phyloP scores from a whole-genome alignment of 306 rosid genomes.

The Begonia loranthoides region DNA sequence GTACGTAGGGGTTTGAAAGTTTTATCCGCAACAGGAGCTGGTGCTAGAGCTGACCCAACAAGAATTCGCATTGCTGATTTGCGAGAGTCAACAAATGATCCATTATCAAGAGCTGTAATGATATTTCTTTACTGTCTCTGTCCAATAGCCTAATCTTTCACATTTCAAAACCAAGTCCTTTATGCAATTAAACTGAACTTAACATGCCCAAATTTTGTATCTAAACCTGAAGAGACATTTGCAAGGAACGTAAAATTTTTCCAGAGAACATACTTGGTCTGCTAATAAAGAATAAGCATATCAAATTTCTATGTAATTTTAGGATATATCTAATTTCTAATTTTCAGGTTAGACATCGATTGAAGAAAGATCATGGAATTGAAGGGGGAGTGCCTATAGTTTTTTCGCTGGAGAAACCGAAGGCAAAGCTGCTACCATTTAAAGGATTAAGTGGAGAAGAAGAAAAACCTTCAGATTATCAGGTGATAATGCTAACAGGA shows the following conservation, averaged over 20 bases:
- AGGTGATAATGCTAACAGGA: constrained; percentile 28
- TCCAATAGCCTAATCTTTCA: too few relatives aligned
- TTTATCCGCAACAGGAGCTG: constrained; percentile 91
- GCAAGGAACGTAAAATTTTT: too few relatives aligned
- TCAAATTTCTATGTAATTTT: too few relatives aligned
- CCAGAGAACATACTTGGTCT: too few relatives aligned
- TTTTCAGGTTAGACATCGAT: constrained; percentile 70
- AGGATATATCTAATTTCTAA: not conserved
- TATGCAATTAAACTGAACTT: too few relatives aligned
- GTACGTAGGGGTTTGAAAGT: constrained; percentile 84
- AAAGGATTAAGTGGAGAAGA: constrained; percentile 74
- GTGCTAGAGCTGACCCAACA: constrained; percentile 92
- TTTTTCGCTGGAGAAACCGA: constrained; percentile 88
- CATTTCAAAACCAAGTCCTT: too few relatives aligned
- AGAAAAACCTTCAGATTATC: constrained; percentile 88
- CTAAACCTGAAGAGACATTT: too few relatives aligned
- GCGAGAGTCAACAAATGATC: constrained; percentile 85
- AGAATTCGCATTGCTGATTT: constrained; percentile 87
- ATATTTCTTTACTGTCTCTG: too few relatives aligned
- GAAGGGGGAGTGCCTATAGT: constrained; percentile 88
- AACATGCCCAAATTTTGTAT: too few relatives aligned
- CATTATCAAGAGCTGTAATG: constrained; percentile 76
- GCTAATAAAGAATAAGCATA: too few relatives aligned
- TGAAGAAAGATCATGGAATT: constrained; percentile 69
- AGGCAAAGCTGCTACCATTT: constrained; percentile 88